Evolutionary conservation across 352 stramenopile species (phyloP).

Genomic region (Globisporangium uncinulatum): DNA sequence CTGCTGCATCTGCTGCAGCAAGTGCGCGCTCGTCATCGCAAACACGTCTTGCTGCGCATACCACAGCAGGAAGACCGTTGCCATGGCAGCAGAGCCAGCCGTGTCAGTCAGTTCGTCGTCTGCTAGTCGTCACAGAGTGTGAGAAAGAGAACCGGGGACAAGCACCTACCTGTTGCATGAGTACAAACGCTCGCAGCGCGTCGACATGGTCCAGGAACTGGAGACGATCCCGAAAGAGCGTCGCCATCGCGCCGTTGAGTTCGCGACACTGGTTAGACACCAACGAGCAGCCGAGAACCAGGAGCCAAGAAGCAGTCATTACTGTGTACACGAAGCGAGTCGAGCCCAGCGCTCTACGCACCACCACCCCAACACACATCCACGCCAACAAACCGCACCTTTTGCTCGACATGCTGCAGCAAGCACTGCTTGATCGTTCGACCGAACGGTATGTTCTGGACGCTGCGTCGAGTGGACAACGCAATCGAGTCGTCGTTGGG

Average conservation of each 20-base stretch:
- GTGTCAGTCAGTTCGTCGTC: neutral
- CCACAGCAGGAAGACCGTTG: neutral
- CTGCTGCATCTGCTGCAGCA: slow-evolving; percentile 47
- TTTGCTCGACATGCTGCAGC: slow-evolving; percentile 25
- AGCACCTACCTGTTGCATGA: slow-evolving; percentile 62
- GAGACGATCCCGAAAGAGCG: slow-evolving; percentile 48
- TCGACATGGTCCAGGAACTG: slow-evolving; percentile 46
- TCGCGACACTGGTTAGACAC: slow-evolving; percentile 29
- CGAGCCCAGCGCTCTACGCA: too few relatives aligned
- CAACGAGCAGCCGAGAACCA: neutral
- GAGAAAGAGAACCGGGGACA: too few relatives aligned
- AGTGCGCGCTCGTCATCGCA: slow-evolving; percentile 29
- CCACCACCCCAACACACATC: neutral
- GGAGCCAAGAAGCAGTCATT: neutral
- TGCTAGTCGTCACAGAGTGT: neutral
- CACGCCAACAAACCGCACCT: slow-evolving; percentile 10
- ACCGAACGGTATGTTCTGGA: slow-evolving; percentile 34
- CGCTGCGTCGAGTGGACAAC: slow-evolving; percentile 1
- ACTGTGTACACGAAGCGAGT: too few relatives aligned
- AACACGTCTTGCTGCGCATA: slow-evolving; percentile 66
- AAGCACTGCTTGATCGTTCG: slow-evolving; percentile 27
- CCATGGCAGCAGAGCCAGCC: neutral
- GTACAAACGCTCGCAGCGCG: slow-evolving; percentile 46
- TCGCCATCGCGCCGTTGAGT: slow-evolving; percentile 42
- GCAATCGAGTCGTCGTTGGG: neutral